phyloP scores from a whole-genome alignment of 176 grass and related monocot genomes.

The Oryza officinalis region DNA sequence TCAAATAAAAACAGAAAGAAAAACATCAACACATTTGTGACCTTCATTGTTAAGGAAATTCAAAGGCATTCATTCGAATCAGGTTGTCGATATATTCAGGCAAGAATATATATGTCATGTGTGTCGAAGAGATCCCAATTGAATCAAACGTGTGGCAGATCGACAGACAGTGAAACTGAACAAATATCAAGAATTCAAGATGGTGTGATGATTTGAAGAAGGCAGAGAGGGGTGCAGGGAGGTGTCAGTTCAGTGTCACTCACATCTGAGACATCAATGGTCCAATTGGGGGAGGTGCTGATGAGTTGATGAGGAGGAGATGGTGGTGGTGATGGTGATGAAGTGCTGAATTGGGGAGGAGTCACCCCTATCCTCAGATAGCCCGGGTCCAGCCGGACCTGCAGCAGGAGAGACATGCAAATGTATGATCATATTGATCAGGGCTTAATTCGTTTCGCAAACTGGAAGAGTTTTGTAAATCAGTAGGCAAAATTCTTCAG shows the following conservation, averaged over 20 bases:
- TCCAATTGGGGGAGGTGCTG: constrained; percentile 42
- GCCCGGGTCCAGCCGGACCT: constrained; percentile 40
- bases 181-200: no score
- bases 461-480: not conserved
- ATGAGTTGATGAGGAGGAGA: constrained; percentile 13
- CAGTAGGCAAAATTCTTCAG: not conserved
- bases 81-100: not conserved
- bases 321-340: not conserved
- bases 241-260: constrained; percentile 9
- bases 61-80: not conserved
- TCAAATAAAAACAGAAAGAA: not conserved
- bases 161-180: not conserved
- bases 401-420: constrained; percentile 13
- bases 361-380: constrained; percentile 29
- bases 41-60: no score
- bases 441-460: not conserved
- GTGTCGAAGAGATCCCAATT: not conserved
- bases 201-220: not conserved
- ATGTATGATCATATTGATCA: constrained; percentile 3
- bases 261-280: constrained; percentile 50
- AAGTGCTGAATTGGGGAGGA: constrained; percentile 19
- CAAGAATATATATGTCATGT: not conserved
- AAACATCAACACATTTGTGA: not conserved
- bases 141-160: not conserved
- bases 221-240: not conserved